Evolutionary conservation across 2,329 filamentous ascomycete species (phyloP).

Genomic region (Monilinia fructicola): DNA sequence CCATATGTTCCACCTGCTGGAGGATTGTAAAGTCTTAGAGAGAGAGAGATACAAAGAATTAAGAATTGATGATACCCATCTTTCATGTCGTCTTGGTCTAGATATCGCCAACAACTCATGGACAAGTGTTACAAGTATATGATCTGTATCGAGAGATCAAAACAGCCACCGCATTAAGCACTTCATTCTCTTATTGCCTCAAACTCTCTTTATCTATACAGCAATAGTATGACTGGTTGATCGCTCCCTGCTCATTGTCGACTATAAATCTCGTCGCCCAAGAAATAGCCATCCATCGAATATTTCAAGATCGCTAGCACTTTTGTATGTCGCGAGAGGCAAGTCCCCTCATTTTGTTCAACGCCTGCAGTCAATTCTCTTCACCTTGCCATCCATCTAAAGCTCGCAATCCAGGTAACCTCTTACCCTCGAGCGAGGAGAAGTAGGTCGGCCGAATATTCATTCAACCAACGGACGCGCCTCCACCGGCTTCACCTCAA

Average conservation of each 20-base stretch:
- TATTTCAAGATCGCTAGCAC: neutral
- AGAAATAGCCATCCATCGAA: neutral
- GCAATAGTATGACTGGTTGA: too few relatives aligned
- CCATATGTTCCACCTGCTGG: constrained; percentile 67
- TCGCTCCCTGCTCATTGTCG: too few relatives aligned
- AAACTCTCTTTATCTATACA: too few relatives aligned
- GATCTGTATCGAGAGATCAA: neutral
- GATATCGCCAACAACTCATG: neutral
- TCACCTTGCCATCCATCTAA: neutral
- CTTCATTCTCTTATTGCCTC: too few relatives aligned
- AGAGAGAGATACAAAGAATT: constrained; percentile 9
- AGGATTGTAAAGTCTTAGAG: constrained; percentile 34
- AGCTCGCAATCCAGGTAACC: too few relatives aligned
- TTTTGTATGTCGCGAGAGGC: neutral
- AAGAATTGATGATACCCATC: constrained; percentile 25
- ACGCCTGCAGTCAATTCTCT: too few relatives aligned
- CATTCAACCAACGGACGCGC: neutral
- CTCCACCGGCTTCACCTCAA: constrained; percentile 3
- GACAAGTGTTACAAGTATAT: neutral
- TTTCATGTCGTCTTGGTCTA: neutral
- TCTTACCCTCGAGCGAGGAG: too few relatives aligned
- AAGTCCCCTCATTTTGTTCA: neutral
- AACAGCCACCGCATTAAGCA: neutral
- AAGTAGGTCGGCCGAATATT: neutral
- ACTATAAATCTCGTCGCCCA: too few relatives aligned